Conservation (phyloP, 495 filamentous ascomycete genomes). For the Penicillium verhagenii region DNA sequence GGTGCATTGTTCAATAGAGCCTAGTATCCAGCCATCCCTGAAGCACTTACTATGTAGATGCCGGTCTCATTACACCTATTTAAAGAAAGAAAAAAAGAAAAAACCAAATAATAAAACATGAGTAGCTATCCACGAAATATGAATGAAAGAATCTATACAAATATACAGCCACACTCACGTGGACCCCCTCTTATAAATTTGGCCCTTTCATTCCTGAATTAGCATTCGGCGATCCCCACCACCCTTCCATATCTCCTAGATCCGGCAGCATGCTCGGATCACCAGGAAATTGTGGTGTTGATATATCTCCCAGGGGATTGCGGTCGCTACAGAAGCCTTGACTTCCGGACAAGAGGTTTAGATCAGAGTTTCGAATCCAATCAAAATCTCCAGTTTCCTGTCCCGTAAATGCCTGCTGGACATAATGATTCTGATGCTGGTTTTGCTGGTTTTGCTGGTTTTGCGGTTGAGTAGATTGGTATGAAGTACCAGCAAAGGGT, state of each 20-base stretch:
- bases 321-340: constrained; percentile 9
- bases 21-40: no score
- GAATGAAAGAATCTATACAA: neutral
- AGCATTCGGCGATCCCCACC: constrained; percentile 38
- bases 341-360: constrained; percentile 32
- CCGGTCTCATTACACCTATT: no score
- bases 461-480: constrained; percentile 1
- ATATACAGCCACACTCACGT: no score
- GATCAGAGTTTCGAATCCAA: constrained; percentile 35
- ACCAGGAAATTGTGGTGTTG: constrained; percentile 23
- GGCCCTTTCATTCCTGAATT: constrained; percentile 14
- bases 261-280: constrained; percentile 30
- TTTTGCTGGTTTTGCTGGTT: constrained; percentile 8
- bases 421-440: neutral
- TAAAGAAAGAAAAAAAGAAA: no score
- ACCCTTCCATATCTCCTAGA: constrained; percentile 38
- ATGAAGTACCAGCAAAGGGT: neutral
- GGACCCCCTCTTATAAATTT: neutral
- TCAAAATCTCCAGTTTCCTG: constrained; percentile 30
- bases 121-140: neutral
- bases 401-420: constrained; percentile 4
- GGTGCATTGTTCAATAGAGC: no score
- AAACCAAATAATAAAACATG: no score
- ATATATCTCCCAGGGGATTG: constrained; percentile 3
- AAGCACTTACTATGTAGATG: no score